Conservation (phyloP, 345 rosid genomes). For the Gossypium herbaceum region DNA sequence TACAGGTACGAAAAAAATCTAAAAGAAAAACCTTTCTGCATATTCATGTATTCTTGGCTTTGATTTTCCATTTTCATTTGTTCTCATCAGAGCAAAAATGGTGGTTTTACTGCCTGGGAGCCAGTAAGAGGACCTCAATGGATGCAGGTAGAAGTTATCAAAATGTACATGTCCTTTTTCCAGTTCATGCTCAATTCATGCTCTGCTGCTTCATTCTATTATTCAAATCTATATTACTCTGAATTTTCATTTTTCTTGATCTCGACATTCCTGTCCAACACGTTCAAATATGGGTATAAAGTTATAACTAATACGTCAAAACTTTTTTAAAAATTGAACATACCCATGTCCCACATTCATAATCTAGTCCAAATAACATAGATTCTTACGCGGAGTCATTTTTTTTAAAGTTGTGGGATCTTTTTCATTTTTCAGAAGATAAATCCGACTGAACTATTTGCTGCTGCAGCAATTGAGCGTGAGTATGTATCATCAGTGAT, state of each 20-base stretch:
- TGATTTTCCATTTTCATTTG: background rate
- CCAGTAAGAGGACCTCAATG: slow-evolving; percentile 14
- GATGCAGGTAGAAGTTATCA: slow-evolving; percentile 1
- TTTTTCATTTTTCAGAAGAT: slow-evolving; percentile 1
- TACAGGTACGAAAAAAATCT: slow-evolving; percentile 6
- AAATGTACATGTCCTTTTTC: background rate
- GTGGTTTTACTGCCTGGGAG: slow-evolving; percentile 16
- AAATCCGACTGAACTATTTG: slow-evolving; percentile 14
- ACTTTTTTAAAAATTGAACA: background rate
- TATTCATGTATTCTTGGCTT: background rate
- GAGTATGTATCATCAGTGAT: slow-evolving; percentile 3
- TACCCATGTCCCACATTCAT: background rate
- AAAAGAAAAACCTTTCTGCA: background rate
- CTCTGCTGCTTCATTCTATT: background rate
- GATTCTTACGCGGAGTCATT: background rate
- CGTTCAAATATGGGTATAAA: background rate
- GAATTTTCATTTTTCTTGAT: background rate
- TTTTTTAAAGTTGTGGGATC: background rate
- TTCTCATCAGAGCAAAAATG: slow-evolving; percentile 7
- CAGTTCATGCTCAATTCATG: slow-evolving; percentile 6
- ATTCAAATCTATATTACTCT: background rate
- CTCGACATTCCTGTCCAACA: background rate
- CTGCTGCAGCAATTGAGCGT: slow-evolving; percentile 3
- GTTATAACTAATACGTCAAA: background rate
- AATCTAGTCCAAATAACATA: background rate